Evolutionary conservation across 2,329 filamentous ascomycete species (phyloP), one percentile per base, ranked within the genome.

Genomic region (Xylariaceae sp.): DNA sequence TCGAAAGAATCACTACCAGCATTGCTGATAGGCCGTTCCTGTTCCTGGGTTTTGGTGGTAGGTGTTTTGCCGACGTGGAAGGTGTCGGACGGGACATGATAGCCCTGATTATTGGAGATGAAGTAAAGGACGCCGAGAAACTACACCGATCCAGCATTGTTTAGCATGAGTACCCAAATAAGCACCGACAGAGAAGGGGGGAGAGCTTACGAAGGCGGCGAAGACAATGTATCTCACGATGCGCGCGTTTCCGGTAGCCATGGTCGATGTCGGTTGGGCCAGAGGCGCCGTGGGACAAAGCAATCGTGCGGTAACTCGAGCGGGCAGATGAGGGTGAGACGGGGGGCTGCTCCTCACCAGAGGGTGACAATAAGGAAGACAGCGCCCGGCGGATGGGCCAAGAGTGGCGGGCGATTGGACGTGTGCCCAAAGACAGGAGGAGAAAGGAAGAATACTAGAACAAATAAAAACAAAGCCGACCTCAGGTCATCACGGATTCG

Each of bases 151-250:
- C 5, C 56, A 49, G 7, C 5, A 60, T 44, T 60, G 65, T 70
- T 54, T 69, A 68, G 68, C 65, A 53, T 34, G 66, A 49, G 23
- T 17, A 15, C 51, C 6, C 1, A n/a, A 11, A 35, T 11, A 45
- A 6, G 3, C 23, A 17, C 17, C 13, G 44, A 35, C 17, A 52
- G 9, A 35, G n/a, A 58, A 17, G 49, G 56, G 15, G 9, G 51
- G 54, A 30, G 8, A 50, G 81, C 88, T 72, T 83, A 96, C 92
- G 72, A 96, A 88, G 71, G 92, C 82, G 61, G 91, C 89, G 71
- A 96, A 86, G 72, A 94, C 81, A 73, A 96, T 81, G 76, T 87
- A 88, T 80, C 85, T 84, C 80, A 87, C 77, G 71, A 91, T 90
- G 76, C 89, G 87, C 75, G 87, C 85, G 67, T 84, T 86, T 73